Percentiles rank a stretch among this genome's conserved stretches.
Evolutionary conservation across 306 rosid species (phyloP).

Genomic region (Calophaca sinica): DNA sequence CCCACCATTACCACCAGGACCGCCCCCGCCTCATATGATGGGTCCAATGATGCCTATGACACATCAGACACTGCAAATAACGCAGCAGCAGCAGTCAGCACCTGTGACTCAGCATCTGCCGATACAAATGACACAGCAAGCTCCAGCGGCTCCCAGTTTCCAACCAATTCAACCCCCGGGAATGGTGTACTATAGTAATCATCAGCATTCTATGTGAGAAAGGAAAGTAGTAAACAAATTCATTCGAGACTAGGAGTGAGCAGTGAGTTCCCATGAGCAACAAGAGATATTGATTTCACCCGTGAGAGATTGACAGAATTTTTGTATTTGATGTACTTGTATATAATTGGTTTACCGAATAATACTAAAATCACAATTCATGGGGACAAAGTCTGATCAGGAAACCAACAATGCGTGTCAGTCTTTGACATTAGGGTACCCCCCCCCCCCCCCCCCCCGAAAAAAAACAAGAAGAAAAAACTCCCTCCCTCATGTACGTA

Average conservation of each 20-base stretch:
- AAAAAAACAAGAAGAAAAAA: no score
- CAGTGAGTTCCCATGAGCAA: background rate
- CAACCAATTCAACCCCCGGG: slow-evolving; percentile 72
- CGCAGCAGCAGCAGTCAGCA: slow-evolving; percentile 59
- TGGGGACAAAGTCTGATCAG: background rate
- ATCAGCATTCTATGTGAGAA: slow-evolving; percentile 62
- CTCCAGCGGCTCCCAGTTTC: slow-evolving; percentile 64
- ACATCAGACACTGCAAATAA: slow-evolving; percentile 58
- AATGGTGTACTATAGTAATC: slow-evolving; percentile 70
- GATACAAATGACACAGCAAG: slow-evolving; percentile 55
- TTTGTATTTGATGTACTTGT: slow-evolving; percentile 34
- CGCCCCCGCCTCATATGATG: slow-evolving; percentile 63
- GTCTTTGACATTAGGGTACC: no score
- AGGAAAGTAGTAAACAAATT: slow-evolving; percentile 4
- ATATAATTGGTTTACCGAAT: slow-evolving; percentile 30
- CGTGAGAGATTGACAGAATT: background rate
- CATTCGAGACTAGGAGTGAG: background rate
- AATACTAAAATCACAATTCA: slow-evolving; percentile 13
- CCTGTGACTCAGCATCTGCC: slow-evolving; percentile 39
- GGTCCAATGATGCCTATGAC: slow-evolving; percentile 62
- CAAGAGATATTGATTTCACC: background rate
- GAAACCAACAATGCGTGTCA: slow-evolving; percentile 9
- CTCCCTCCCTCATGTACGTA: no score
- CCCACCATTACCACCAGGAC: slow-evolving; percentile 64
- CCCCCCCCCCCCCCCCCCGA: no score